Evolutionary conservation across 495 filamentous ascomycete genomes (phyloP).

Genomic region (Neurospora sp.): DNA sequence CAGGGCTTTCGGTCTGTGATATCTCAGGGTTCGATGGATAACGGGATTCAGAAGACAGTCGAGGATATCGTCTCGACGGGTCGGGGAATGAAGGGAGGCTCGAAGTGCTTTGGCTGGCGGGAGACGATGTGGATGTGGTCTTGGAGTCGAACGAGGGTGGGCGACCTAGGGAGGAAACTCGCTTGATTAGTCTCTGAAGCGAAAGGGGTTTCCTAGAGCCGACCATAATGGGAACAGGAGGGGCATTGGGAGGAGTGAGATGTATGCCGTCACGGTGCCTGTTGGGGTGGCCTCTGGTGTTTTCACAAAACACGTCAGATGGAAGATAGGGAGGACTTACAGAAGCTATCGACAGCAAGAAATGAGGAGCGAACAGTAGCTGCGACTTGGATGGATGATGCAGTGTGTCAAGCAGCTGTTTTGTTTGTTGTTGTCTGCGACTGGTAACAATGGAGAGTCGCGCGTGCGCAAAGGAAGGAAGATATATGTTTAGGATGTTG

Average conservation of each 20-base stretch:
- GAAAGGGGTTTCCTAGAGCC: constrained; percentile 5
- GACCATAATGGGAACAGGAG: constrained; percentile 7
- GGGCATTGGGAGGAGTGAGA: neutral
- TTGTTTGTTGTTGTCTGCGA: neutral
- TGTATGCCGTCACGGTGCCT: neutral
- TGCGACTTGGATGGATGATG: neutral
- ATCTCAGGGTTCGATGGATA: neutral
- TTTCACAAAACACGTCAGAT: too few relatives aligned
- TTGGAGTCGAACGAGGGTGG: constrained; percentile 1
- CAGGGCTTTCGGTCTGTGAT: neutral
- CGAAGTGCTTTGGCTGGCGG: neutral
- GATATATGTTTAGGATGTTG: neutral
- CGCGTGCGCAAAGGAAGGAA: neutral
- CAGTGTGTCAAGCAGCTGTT: neutral
- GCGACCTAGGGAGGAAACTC: constrained; percentile 8
- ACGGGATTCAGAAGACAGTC: neutral
- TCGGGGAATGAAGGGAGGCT: neutral
- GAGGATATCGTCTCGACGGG: neutral
- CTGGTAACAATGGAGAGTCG: neutral
- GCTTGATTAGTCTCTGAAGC: constrained; percentile 18
- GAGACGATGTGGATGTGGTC: constrained; percentile 1
- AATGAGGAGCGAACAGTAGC: neutral
- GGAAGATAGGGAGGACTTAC: neutral
- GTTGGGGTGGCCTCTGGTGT: neutral
- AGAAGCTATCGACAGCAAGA: neutral